Percentiles rank a stretch among this genome's conserved stretches.
Evolutionary conservation across 495 filamentous ascomycete genomes (phyloP).

Genomic region (Amniculicola lignicola): DNA sequence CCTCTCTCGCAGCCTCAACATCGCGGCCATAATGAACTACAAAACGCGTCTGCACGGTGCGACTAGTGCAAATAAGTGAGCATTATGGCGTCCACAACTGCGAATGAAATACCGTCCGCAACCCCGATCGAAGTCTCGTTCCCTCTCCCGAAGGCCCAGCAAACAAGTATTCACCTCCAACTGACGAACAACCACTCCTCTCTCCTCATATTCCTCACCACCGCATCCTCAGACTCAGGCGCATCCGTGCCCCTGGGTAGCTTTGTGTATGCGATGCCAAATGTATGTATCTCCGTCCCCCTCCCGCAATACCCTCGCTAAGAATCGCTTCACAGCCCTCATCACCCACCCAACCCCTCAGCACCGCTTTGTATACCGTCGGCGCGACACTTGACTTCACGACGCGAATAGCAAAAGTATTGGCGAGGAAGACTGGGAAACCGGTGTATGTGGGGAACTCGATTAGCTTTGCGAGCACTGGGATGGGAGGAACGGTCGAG

Average conservation of each 20-base stretch:
- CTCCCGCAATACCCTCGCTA: not conserved
- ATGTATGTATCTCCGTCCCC: constrained; percentile 54
- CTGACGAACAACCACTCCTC: constrained; percentile 66
- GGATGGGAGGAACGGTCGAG: constrained; percentile 72
- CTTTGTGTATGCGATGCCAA: constrained; percentile 89
- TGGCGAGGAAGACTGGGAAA: constrained; percentile 64
- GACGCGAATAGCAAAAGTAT: constrained; percentile 74
- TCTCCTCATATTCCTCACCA: constrained; percentile 72
- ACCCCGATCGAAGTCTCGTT: constrained; percentile 67
- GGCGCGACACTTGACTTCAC: constrained; percentile 80
- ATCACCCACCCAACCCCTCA: constrained; percentile 60
- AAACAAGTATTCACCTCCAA: constrained; percentile 77
- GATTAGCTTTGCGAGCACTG: constrained; percentile 62
- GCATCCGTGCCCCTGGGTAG: constrained; percentile 60
- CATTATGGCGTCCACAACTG: constrained; percentile 17
- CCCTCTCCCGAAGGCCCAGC: constrained; percentile 68
- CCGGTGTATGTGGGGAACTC: constrained; percentile 85
- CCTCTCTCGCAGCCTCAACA: no score
- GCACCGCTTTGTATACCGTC: constrained; percentile 73
- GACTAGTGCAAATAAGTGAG: no score
- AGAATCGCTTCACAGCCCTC: constrained; percentile 42
- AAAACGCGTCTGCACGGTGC: no score
- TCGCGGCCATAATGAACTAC: no score
- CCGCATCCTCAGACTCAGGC: constrained; percentile 54
- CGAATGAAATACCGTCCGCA: constrained; percentile 21